Percentiles rank a stretch among this genome's conserved stretches.
phyloP scores from a whole-genome alignment of 1,284 basidiomycete genomes.

The Ceraceosorus bombacis region DNA sequence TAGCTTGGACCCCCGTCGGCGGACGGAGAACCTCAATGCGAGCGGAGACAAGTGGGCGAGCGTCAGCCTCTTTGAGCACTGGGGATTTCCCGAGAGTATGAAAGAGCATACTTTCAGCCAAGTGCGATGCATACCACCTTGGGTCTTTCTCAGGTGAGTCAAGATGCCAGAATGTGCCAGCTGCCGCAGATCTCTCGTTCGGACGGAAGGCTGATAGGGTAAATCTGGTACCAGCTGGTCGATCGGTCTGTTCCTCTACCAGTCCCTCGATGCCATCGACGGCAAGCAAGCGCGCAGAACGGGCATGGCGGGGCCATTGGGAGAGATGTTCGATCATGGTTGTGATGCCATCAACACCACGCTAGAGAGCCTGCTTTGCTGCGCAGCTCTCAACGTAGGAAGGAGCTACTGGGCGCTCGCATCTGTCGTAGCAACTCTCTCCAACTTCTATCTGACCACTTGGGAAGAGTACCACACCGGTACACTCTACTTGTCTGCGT shows the following conservation, averaged over 20 bases:
- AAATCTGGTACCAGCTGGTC: slow-evolving; percentile 59
- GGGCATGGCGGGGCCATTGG: slow-evolving; percentile 89
- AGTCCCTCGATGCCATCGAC: slow-evolving; percentile 80
- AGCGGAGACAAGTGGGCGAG: slow-evolving; percentile 12
- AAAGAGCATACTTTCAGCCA: neutral
- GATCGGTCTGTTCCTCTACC: slow-evolving; percentile 81
- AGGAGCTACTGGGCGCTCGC: slow-evolving; percentile 94
- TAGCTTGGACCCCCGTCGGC: slow-evolving; percentile 30
- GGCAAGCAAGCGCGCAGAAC: slow-evolving; percentile 92
- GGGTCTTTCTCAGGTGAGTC: slow-evolving; percentile 32
- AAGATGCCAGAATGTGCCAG: neutral
- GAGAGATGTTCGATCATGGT: slow-evolving; percentile 96
- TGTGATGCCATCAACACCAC: slow-evolving; percentile 80
- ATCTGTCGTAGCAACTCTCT: slow-evolving; percentile 73
- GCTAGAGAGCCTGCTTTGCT: slow-evolving; percentile 36
- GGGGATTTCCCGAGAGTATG: slow-evolving; percentile 15
- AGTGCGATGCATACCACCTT: slow-evolving; percentile 22
- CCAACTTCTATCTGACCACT: slow-evolving; percentile 88
- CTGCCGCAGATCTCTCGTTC: neutral
- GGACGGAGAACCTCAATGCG: slow-evolving; percentile 7
- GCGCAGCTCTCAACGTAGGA: slow-evolving; percentile 64
- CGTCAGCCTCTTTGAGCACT: slow-evolving; percentile 18
- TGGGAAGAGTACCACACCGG: slow-evolving; percentile 98
- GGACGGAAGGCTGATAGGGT: neutral
- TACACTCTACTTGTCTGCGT: slow-evolving; percentile 56